Conservation (phyloP, 2,329 filamentous ascomycete genomes). For the Xylariaceae sp. region DNA sequence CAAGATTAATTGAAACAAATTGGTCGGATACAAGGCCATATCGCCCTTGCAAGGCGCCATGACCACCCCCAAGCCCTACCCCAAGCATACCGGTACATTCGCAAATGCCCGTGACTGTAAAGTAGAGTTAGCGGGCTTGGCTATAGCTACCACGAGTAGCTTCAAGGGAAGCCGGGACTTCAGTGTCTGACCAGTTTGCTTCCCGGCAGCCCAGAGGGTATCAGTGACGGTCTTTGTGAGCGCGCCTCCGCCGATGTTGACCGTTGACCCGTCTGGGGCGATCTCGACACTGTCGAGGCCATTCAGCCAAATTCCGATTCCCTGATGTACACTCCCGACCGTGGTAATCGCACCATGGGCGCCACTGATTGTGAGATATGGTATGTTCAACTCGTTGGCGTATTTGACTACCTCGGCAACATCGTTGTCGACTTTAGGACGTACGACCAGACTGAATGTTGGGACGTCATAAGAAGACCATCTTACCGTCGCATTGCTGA, state of each 20-base stretch:
- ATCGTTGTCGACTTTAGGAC: slow-evolving; percentile 45
- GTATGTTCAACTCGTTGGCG: slow-evolving; percentile 34
- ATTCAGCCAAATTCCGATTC: slow-evolving; percentile 39
- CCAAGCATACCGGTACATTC: slow-evolving; percentile 45
- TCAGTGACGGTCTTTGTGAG: slow-evolving; percentile 34
- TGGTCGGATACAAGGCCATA: slow-evolving; percentile 53
- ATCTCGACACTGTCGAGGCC: slow-evolving; percentile 35
- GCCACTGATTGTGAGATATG: slow-evolving; percentile 37
- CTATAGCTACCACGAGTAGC: background rate
- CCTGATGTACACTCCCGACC: slow-evolving; percentile 35
- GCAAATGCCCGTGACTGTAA: slow-evolving; percentile 39
- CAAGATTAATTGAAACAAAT: slow-evolving; percentile 47
- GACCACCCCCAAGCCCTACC: slow-evolving; percentile 54
- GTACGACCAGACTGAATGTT: slow-evolving; percentile 42
- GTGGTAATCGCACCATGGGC: slow-evolving; percentile 38
- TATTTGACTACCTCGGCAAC: slow-evolving; percentile 45
- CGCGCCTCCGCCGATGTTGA: slow-evolving; percentile 37
- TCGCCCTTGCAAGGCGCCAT: slow-evolving; percentile 51
- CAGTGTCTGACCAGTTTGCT: slow-evolving; percentile 34
- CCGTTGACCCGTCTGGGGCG: slow-evolving; percentile 32
- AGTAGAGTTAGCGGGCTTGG: no score
- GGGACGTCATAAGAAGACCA: slow-evolving; percentile 45
- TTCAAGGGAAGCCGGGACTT: background rate
- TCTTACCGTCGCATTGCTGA: slow-evolving; percentile 35
- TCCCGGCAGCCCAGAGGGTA: slow-evolving; percentile 38